Evolutionary conservation across 306 rosid genomes (phyloP).

Genomic region (Rubus idaeus): DNA sequence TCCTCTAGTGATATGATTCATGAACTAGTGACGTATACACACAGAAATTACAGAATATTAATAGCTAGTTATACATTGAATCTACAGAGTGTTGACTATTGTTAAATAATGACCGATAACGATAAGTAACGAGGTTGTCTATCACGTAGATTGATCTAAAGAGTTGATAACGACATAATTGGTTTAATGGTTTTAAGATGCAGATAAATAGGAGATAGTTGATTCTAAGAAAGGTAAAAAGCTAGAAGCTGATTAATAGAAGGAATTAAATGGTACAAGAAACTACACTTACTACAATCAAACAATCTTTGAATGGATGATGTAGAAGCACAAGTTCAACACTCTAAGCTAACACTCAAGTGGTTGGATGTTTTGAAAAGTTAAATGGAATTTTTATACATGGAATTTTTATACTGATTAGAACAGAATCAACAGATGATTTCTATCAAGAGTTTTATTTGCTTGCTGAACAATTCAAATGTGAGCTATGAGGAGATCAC

Average conservation of each 20-base stretch:
- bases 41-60: neutral
- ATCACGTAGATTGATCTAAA: neutral
- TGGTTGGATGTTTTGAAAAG: neutral
- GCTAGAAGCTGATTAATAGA: too few relatives aligned
- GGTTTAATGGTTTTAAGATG: neutral
- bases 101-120: neutral
- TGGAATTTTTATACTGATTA: neutral
- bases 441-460: neutral
- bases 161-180: neutral
- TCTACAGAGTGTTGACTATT: neutral
- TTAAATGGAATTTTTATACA: neutral
- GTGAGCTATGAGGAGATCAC: neutral
- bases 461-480: neutral
- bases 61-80: neutral
- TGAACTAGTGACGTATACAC: neutral
- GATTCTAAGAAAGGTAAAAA: neutral
- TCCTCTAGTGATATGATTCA: neutral
- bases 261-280: neutral
- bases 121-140: neutral
- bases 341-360: neutral
- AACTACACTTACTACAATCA: neutral
- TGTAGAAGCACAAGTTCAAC: too few relatives aligned
- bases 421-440: neutral
- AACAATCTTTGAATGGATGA: neutral
- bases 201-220: neutral